A percentile compares a stretch with the other conserved stretches of the same genome.
phyloP scores from a whole-genome alignment of 1,139 yeast species.

The Pichiaceae sp. region DNA sequence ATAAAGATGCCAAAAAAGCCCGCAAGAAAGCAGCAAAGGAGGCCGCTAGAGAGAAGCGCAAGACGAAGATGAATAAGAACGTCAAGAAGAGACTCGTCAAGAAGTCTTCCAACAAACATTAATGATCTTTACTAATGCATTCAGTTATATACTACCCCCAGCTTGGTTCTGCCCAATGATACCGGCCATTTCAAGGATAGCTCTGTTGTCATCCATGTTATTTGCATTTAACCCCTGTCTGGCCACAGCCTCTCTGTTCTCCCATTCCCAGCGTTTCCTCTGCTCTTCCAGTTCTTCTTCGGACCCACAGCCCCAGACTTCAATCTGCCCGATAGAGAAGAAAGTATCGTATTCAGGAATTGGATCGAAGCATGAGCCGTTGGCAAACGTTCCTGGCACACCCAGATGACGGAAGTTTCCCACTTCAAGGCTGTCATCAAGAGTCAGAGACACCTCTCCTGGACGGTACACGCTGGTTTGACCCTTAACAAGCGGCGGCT shows the following conservation, averaged over 20 bases:
- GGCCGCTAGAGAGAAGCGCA: constrained; percentile 79
- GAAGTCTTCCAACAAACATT: constrained; percentile 24
- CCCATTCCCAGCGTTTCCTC: constrained; percentile 82
- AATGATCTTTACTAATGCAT: background rate
- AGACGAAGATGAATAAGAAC: constrained; percentile 87
- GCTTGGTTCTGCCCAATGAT: constrained; percentile 63
- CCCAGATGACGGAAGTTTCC: constrained; percentile 71
- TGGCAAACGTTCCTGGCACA: constrained; percentile 37
- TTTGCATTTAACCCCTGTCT: constrained; percentile 59
- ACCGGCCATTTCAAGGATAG: constrained; percentile 87
- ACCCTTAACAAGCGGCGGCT: constrained; percentile 48
- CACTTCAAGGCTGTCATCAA: constrained; percentile 73
- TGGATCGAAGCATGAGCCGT: constrained; percentile 22
- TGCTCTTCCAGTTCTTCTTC: constrained; percentile 71
- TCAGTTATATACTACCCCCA: constrained; percentile 42
- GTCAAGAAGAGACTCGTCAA: constrained; percentile 71
- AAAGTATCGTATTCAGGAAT: constrained; percentile 55
- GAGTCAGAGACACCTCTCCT: constrained; percentile 72
- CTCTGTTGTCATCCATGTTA: constrained; percentile 71
- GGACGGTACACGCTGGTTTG: constrained; percentile 32
- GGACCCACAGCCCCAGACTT: constrained; percentile 89
- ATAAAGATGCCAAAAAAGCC: constrained; percentile 75
- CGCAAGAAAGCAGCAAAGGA: constrained; percentile 80
- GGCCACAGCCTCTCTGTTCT: constrained; percentile 73
- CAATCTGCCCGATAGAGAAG: constrained; percentile 65